phyloP scores from a whole-genome alignment of 106 monocot species.

The Acorus gramineus region DNA sequence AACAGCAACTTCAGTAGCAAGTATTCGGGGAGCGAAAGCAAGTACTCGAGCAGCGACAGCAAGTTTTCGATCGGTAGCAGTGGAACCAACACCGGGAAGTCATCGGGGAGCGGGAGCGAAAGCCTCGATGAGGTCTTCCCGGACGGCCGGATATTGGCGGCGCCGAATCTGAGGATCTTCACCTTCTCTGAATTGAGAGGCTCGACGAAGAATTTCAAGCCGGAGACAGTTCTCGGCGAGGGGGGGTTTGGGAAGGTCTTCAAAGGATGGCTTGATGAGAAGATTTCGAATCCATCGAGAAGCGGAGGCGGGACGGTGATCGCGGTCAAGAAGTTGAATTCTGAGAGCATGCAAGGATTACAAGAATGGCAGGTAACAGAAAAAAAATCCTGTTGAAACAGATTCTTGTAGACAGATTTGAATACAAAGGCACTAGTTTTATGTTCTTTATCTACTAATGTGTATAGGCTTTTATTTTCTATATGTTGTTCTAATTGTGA shows the following conservation, averaged over 20 bases:
- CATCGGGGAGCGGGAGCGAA: slow-evolving; percentile 24
- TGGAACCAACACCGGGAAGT: slow-evolving; percentile 15
- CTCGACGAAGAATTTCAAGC: slow-evolving; percentile 42
- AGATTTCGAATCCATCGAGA: slow-evolving; percentile 33
- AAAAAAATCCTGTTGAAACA: no score
- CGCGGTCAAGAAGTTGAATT: slow-evolving; percentile 58
- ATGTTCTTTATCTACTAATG: neutral
- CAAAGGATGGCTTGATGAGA: slow-evolving; percentile 63
- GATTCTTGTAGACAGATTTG: no score
- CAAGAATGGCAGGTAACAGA: slow-evolving; percentile 46
- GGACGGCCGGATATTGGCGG: slow-evolving; percentile 31
- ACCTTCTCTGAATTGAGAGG: slow-evolving; percentile 34
- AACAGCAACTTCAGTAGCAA: no score
- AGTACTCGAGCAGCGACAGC: no score
- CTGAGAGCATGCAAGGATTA: slow-evolving; percentile 52
- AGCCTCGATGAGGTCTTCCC: slow-evolving; percentile 12
- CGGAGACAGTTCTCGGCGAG: slow-evolving; percentile 43
- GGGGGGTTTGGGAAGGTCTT: slow-evolving; percentile 58
- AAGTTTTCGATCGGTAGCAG: slow-evolving; percentile 10
- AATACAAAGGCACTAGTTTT: no score
- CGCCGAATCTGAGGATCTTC: slow-evolving; percentile 28
- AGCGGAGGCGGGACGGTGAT: slow-evolving; percentile 30
- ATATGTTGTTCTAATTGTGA: neutral
- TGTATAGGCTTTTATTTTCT: neutral
- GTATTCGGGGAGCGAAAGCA: no score